A percentile compares a stretch with the other conserved stretches of the same genome.
Evolutionary conservation across 768 basidiomycete genomes (phyloP).

Genomic region (Panaeolus papilionaceus): DNA sequence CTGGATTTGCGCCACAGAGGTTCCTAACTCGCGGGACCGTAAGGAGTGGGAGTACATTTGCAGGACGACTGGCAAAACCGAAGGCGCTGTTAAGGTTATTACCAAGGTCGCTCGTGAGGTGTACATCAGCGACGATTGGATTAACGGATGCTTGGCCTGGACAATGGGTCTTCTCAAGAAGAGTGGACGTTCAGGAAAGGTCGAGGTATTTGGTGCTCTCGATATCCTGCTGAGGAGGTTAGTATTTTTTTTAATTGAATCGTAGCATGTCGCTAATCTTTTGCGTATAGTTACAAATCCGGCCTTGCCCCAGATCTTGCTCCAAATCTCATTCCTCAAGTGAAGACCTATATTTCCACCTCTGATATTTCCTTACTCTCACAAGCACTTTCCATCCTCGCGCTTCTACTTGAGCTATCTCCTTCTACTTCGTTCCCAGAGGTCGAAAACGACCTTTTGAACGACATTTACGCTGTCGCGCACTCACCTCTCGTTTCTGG

Average conservation of each 20-base stretch:
- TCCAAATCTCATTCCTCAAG: slow-evolving; percentile 67
- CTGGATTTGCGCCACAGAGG: slow-evolving; percentile 85
- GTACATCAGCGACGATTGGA: slow-evolving; percentile 76
- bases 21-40: slow-evolving; percentile 64
- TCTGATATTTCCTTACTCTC: slow-evolving; percentile 82
- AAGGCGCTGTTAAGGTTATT: slow-evolving; percentile 82
- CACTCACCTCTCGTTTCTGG: slow-evolving; percentile 83
- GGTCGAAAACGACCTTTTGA: slow-evolving; percentile 73
- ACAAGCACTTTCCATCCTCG: slow-evolving; percentile 68
- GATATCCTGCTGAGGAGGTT: slow-evolving; percentile 75
- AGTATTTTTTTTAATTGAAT: slow-evolving; percentile 19
- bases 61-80: slow-evolving; percentile 70
- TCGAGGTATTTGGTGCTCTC: slow-evolving; percentile 80
- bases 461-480: slow-evolving; percentile 71
- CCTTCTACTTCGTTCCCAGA: slow-evolving; percentile 75
- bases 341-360: slow-evolving; percentile 77
- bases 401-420: slow-evolving; percentile 71
- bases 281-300: slow-evolving; percentile 39
- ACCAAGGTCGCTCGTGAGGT: slow-evolving; percentile 83
- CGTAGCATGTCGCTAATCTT: slow-evolving; percentile 10
- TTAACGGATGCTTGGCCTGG: slow-evolving; percentile 81
- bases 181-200: slow-evolving; percentile 79
- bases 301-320: slow-evolving; percentile 65
- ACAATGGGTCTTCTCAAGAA: slow-evolving; percentile 75
- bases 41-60: slow-evolving; percentile 87